A percentile compares a stretch with the other conserved stretches of the same genome.
Conservation (phyloP, 1,139 yeast genomes). For the Kurtzmaniella quercitrusa region DNA sequence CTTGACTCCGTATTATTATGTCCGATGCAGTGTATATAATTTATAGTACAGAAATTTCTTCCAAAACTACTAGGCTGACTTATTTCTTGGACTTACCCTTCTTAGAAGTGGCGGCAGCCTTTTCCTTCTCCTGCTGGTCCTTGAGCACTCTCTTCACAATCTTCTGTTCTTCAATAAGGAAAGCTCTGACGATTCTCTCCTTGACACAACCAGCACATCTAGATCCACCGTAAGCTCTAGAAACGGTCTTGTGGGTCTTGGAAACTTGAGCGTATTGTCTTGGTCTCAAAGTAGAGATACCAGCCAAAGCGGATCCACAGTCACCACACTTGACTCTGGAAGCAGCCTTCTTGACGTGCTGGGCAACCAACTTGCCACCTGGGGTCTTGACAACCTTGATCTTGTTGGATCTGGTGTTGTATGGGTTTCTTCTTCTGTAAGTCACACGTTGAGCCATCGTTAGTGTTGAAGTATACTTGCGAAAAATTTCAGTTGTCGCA, state of each 20-base stretch:
- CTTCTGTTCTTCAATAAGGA: slow-evolving; percentile 99
- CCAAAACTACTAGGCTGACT: slow-evolving; percentile 1
- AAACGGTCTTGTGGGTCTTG: slow-evolving; percentile 95
- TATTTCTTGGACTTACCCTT: slow-evolving; percentile 11
- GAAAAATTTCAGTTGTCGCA: slow-evolving; percentile 1
- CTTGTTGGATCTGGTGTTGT: slow-evolving; percentile 9
- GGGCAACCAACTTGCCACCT: slow-evolving; percentile 97
- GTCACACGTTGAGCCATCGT: slow-evolving; percentile 51
- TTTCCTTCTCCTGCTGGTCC: slow-evolving; percentile 88
- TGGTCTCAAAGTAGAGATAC: slow-evolving; percentile 94
- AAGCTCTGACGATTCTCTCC: slow-evolving; percentile 98
- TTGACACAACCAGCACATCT: slow-evolving; percentile 98
- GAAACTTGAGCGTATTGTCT: slow-evolving; percentile 93
- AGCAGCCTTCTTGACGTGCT: slow-evolving; percentile 93
- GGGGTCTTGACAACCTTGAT: slow-evolving; percentile 79
- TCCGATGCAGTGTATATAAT: slow-evolving; percentile 6
- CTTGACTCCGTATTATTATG: slow-evolving; percentile 2
- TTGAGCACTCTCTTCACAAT: slow-evolving; percentile 97
- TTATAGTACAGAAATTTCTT: slow-evolving; percentile 3
- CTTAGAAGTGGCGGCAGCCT: slow-evolving; percentile 47
- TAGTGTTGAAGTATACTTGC: slow-evolving; percentile 7
- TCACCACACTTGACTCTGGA: slow-evolving; percentile 99
- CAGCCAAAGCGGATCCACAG: slow-evolving; percentile 89
- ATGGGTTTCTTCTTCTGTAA: slow-evolving; percentile 45
- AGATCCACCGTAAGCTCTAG: slow-evolving; percentile 99